Evolutionary conservation across 257 asterid genomes (phyloP).

Genomic region (Gentiana dahurica): DNA sequence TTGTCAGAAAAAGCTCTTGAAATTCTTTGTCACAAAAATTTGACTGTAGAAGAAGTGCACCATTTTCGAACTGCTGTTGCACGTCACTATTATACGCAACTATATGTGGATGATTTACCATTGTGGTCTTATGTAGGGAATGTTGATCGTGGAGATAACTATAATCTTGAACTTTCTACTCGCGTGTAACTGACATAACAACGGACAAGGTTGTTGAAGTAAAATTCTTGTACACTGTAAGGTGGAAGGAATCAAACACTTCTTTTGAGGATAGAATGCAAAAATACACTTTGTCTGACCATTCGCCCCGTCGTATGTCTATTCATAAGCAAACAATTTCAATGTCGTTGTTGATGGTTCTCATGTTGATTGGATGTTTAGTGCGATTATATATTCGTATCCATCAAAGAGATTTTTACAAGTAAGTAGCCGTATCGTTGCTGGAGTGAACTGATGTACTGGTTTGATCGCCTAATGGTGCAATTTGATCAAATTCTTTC

Average conservation of each 20-base stretch:
- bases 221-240: constrained; percentile 9
- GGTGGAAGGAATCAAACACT: constrained; percentile 3
- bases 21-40: constrained; percentile 9
- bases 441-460: not conserved
- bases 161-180: not conserved
- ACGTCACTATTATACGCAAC: constrained; percentile 14
- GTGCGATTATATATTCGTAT: constrained; percentile 3
- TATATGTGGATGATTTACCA: constrained; percentile 20
- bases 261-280: constrained; percentile 17
- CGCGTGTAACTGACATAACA: constrained; percentile 10
- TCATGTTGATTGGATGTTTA: constrained; percentile 11
- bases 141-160: constrained; percentile 1
- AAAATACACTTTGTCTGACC: constrained; percentile 2
- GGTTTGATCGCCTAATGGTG: not conserved
- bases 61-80: constrained; percentile 11
- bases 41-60: constrained; percentile 16
- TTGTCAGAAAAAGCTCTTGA: constrained; percentile 4
- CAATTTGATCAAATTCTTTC: not conserved
- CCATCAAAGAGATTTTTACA: constrained; percentile 5
- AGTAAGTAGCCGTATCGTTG: not conserved
- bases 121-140: constrained; percentile 14
- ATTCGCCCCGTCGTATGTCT: constrained; percentile 3
- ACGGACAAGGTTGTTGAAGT: constrained; percentile 10
- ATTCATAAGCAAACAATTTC: constrained; percentile 9
- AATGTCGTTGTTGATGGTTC: constrained; percentile 4